Evolutionary conservation across 1,284 basidiomycete species (phyloP), one percentile per base, ranked within the genome.

Genomic region (Caloboletus inedulis): DNA sequence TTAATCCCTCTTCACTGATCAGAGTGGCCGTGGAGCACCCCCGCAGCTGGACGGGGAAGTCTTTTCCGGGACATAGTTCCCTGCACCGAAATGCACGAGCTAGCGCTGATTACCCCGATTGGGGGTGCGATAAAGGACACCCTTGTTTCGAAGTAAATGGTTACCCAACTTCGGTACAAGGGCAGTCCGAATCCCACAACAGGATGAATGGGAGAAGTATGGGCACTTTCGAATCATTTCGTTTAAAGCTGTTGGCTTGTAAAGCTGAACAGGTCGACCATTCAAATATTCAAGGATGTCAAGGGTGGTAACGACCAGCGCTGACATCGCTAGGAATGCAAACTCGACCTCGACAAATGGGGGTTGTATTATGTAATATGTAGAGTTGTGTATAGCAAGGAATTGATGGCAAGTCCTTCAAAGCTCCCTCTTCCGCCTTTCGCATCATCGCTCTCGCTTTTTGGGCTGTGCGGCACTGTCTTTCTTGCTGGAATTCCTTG

Each of bases 301-400:
- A n/a, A n/a, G n/a, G n/a, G 33, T 34, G 18, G 42, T 36, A 21
- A 36, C 42, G 7, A 19, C 13, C 14, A 2, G 23, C 21, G 23
- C 12, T 42, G 47, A 50, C 18, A 47, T 16, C 42, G 41, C 44
- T 43, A 43, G 43, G 13, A 43, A 39, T 21, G 16, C 33, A 36
- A n/a, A 13, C 34, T 50, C 25, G 29, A 19, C 10, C 18, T 49
- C 14, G 41, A 44, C 46, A 53, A 47, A 37, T 29, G 46, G n/a
- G 40, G 42, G 31, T 21, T 18, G 27, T 46, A 66, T 63, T 63
- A 63, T 30, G 27, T 63, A 63, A 63, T 59, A 37, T 30, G 14
- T 51, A 23, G 41, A 43, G 47, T 59, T 46, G 18, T 43, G 18
- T 43, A 19, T 41, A 34, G 25, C n/a, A n/a, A n/a, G 16, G 34